Percentiles rank a stretch among this genome's conserved stretches.
Conservation (phyloP, 805 yeast species). For the Sugiyamaella americana region DNA sequence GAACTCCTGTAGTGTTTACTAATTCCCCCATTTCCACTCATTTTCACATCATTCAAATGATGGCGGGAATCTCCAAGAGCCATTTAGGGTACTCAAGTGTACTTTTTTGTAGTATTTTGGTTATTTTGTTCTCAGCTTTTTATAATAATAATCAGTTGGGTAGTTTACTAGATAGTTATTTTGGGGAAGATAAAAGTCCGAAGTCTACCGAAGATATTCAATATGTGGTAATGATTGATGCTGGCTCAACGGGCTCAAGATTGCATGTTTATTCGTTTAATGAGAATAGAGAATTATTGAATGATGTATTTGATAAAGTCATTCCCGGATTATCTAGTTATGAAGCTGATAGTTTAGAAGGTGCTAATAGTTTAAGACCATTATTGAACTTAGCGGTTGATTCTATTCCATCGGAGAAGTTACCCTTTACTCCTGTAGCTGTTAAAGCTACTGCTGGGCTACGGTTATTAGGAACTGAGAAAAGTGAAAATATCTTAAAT, state of each 20-base stretch:
- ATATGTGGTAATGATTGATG: slow-evolving; percentile 89
- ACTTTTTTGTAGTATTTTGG: too few species aligned
- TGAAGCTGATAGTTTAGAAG: slow-evolving; percentile 70
- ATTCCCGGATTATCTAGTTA: slow-evolving; percentile 87
- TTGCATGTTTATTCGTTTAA: slow-evolving; percentile 86
- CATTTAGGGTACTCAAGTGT: too few species aligned
- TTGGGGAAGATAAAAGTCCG: not conserved
- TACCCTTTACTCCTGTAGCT: slow-evolving; percentile 73
- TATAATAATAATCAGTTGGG: too few species aligned
- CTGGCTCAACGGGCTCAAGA: slow-evolving; percentile 95
- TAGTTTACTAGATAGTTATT: too few species aligned
- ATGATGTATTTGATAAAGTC: slow-evolving; percentile 77
- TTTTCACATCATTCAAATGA: too few species aligned
- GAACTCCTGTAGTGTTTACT: too few species aligned
- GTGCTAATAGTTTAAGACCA: slow-evolving; percentile 81
- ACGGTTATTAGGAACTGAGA: slow-evolving; percentile 69
- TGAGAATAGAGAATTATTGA: slow-evolving; percentile 69
- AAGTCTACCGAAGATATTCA: slow-evolving; percentile 25
- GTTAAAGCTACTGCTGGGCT: slow-evolving; percentile 97
- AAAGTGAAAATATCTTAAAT: slow-evolving; percentile 59
- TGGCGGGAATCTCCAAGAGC: too few species aligned
- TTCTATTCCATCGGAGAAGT: slow-evolving; percentile 63
- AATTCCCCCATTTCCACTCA: too few species aligned
- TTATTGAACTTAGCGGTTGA: slow-evolving; percentile 68
- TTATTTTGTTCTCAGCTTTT: too few species aligned